These are phyloP conservation scores for Nakazawaea molendinolei DNA, from an alignment of 805 yeast genomes.

Conservation along the genomic window DNA sequence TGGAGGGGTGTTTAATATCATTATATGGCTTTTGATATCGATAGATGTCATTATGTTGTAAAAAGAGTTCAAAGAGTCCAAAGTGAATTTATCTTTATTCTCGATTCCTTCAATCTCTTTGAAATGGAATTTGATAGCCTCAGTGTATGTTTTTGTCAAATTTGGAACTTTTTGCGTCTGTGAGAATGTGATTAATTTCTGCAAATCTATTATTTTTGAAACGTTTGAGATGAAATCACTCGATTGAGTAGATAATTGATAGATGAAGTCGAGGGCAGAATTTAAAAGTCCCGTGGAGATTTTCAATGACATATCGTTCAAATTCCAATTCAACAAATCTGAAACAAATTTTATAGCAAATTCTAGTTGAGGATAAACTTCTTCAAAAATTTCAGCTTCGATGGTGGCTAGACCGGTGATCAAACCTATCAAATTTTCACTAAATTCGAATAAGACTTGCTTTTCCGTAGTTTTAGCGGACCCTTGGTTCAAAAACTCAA, in stretches of 20 bases:
- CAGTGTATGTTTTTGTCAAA: constrained; percentile 30
- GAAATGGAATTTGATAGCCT: constrained; percentile 36
- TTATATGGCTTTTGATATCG: constrained; percentile 26
- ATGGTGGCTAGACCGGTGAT: constrained; percentile 60
- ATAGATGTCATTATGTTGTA: constrained; percentile 23
- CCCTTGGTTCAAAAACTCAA: constrained; percentile 30
- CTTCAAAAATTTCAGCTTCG: constrained; percentile 46
- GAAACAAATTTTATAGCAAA: constrained; percentile 29
- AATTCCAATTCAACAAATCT: constrained; percentile 29
- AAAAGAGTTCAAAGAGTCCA: constrained; percentile 16
- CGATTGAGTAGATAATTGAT: constrained; percentile 57
- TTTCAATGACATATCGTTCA: constrained; percentile 19
- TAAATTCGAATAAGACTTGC: constrained; percentile 52
- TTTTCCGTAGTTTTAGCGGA: constrained; percentile 23
- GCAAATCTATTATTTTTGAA: background rate
- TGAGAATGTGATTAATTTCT: background rate
- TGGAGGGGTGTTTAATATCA: constrained; percentile 22
- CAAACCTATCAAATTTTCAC: constrained; percentile 69
- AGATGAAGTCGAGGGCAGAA: constrained; percentile 48
- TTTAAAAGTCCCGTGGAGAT: constrained; percentile 40
- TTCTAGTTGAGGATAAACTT: constrained; percentile 12
- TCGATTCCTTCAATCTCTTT: constrained; percentile 26
- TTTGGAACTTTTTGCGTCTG: constrained; percentile 16
- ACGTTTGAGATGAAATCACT: constrained; percentile 35
- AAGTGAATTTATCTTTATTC: constrained; percentile 15